phyloP scores from a whole-genome alignment of 768 basidiomycete genomes.

The Suillus cothurnatus region DNA sequence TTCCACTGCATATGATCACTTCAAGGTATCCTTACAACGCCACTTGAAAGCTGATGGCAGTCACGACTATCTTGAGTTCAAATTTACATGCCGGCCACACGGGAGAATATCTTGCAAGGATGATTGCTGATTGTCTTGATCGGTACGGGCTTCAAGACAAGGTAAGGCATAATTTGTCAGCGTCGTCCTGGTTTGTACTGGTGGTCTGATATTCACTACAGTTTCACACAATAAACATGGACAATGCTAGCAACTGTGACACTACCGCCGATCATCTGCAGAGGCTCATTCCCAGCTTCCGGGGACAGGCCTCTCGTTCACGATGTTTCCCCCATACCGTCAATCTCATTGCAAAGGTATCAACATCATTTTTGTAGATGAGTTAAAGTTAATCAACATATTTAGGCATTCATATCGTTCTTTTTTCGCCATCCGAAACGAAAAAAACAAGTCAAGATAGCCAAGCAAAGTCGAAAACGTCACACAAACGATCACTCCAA shows the following conservation, averaged over 20 bases:
- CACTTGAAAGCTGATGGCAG: too few species aligned
- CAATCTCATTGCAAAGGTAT: slow-evolving; percentile 37
- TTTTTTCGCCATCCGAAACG: background rate
- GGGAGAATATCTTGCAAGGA: slow-evolving; percentile 32
- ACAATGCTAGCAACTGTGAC: slow-evolving; percentile 37
- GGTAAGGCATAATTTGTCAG: background rate
- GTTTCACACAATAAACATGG: slow-evolving; percentile 34
- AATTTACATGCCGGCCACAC: too few species aligned
- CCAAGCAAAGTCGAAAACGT: background rate
- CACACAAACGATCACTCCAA: background rate
- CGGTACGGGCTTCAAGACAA: slow-evolving; percentile 24
- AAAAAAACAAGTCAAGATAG: background rate
- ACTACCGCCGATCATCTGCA: slow-evolving; percentile 24
- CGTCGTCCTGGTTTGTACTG: too few species aligned
- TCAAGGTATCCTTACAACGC: too few species aligned
- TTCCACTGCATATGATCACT: too few species aligned
- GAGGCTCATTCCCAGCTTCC: slow-evolving; percentile 25
- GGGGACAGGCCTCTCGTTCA: slow-evolving; percentile 17
- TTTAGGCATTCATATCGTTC: background rate
- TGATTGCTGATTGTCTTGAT: slow-evolving; percentile 27
- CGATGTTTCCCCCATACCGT: slow-evolving; percentile 36
- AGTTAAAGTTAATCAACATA: background rate
- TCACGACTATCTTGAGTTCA: too few species aligned
- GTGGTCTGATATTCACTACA: slow-evolving; percentile 4
- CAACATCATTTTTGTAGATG: background rate